Evolutionary conservation across 1,139 yeast genomes (phyloP).

Genomic region (Pichia sp.): DNA sequence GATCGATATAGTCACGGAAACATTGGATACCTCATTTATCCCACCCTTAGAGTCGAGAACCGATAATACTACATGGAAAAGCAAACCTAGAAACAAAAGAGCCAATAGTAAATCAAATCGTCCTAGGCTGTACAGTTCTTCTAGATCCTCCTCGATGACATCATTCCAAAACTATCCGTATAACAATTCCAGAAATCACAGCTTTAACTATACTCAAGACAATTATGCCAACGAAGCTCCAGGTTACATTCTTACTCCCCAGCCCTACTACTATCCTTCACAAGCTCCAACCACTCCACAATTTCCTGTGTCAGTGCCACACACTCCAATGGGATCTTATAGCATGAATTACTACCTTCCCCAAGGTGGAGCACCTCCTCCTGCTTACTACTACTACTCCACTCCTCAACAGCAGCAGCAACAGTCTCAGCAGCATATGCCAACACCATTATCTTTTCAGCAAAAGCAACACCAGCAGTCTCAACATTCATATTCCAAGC

Average conservation of each 20-base stretch:
- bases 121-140: background rate
- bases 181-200: background rate
- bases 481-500: background rate
- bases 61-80: background rate
- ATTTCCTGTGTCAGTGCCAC: constrained; percentile 2
- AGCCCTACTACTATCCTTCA: constrained; percentile 7
- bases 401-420: background rate
- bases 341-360: background rate
- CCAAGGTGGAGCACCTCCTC: background rate
- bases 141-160: constrained; percentile 10
- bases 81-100: background rate
- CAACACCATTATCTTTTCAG: background rate
- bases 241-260: constrained; percentile 3
- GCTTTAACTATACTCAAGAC: background rate
- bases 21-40: background rate
- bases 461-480: background rate
- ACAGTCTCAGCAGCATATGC: background rate
- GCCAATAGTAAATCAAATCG: background rate
- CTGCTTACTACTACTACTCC: background rate
- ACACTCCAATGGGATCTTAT: background rate
- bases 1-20: constrained; percentile 10
- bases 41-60: background rate
- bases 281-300: constrained; percentile 1
- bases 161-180: constrained; percentile 5
- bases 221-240: background rate